phyloP scores from a whole-genome alignment of 495 filamentous ascomycete genomes.

The Talaromyces wortmannii region DNA sequence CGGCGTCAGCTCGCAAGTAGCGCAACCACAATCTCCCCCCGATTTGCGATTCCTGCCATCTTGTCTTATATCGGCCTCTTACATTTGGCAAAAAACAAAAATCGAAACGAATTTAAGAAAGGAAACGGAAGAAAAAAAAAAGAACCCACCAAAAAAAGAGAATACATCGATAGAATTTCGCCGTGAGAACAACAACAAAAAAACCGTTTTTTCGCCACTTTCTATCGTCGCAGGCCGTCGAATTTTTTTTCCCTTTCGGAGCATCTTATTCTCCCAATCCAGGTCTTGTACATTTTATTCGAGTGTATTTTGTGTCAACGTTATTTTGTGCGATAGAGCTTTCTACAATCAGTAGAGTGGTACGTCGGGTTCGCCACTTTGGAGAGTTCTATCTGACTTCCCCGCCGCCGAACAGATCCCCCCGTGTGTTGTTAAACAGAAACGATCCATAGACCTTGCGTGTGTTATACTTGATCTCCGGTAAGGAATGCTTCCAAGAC shows the following conservation, averaged over 20 bases:
- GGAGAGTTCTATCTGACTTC: neutral
- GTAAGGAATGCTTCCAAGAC: no score
- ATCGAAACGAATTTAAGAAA: no score
- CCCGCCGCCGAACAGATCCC: neutral
- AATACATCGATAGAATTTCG: neutral
- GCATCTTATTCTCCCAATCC: neutral
- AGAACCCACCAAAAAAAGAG: neutral
- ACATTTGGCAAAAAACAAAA: no score
- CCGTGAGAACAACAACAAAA: neutral
- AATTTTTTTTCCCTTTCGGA: neutral
- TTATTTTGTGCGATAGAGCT: slow-evolving; percentile 3
- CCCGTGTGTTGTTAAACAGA: no score
- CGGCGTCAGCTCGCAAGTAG: slow-evolving; percentile 4
- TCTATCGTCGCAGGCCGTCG: slow-evolving; percentile 4
- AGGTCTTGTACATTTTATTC: slow-evolving; percentile 1
- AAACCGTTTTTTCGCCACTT: neutral
- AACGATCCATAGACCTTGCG: no score
- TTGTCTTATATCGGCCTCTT: neutral
- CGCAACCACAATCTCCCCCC: neutral
- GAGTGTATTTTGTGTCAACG: neutral
- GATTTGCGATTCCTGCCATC: neutral
- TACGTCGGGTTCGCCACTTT: neutral
- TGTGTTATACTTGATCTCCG: no score
- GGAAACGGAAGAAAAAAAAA: neutral
- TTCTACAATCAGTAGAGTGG: slow-evolving; percentile 1